Base-by-base conservation (phyloP, 352 stramenopile genomes). In the Sclerospora graminicola region DNA sequence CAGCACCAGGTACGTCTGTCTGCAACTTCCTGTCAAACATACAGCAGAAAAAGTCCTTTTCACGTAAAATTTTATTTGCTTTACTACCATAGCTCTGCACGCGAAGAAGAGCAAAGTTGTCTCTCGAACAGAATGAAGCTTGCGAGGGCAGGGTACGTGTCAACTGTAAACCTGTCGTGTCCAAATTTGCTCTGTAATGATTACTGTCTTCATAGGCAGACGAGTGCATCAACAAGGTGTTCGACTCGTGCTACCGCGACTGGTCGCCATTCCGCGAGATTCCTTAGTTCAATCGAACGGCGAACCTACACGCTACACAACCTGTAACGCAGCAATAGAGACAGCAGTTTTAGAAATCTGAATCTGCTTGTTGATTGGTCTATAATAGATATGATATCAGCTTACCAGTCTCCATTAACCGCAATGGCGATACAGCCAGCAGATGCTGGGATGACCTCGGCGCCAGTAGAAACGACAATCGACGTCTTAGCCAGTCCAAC, bases 101-200 rank as follows among this genome's bases (percentile, higher is more conserved):
- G n/a, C 73, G 81, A 9, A 70, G 87, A 56, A 66, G 87, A 54
- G 86, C 88, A 34, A 90, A 91, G 53, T 49, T 95, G 24, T 92
- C 78, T 18, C 65, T 95, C 33, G 50, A 75, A 51, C 66, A 77
- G 41, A 84, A 87, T 33, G 68, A 70, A 14, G 63, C 67, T 36
- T 95, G 82, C 64, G 78, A 84, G 56, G 76, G 73, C 42, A 82
- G 74, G 51, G 75, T 83, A 41, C 37, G 69, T 56, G 8, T 14
- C 4, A 27, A 15, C 26, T 11, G 14, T 35, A 18, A 6, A 34
- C 19, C 2, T 35, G 3, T 44, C 4, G 1, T 4, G n/a, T 43
- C 37, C 10, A 35, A 20, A 26, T 9, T 31, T 27, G 16, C 24
- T 11, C 5, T 42, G 8, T 20, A 15, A 5, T 30, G 21, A 16